Evolutionary conservation across 148 eudicot species (phyloP), one percentile per base, ranked within the genome.

Genomic region (Chenopodium berlandieri): DNA sequence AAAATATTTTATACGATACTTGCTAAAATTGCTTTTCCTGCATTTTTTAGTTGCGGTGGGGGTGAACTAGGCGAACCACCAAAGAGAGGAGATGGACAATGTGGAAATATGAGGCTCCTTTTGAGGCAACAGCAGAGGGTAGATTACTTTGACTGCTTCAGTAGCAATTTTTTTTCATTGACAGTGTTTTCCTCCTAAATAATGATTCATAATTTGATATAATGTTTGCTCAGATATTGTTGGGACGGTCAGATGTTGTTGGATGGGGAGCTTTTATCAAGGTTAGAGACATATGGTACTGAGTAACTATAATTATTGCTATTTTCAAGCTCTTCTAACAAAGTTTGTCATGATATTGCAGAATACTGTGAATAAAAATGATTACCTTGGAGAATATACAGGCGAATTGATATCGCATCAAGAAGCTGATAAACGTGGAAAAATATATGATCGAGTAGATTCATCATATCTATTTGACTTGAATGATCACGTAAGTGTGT

Each of bases 261-360:
- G 98, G 98, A 75, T 94, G 98, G 98, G 98, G 98, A 86, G 98
- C 95, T 79, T 94, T 94, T 82, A 86, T 91, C 84, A 94, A 93
- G 97, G 98, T 94, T 88, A 73, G 81, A 68, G 62, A 48, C 25
- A n/a, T 23, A 23, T 31, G 31, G 4, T 56, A 64, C 74, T 34
- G 23, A 67, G 78, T 63, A 46, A 46, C 16, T 63, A 27, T 79
- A 68, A 50, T 7, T 73, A 44, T 70, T 64, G 37, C 84, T 68
- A 56, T 83, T 25, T 40, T 44, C 25, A 60, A 75, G 46, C 66
- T 83, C 77, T 77, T 75, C 62, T 23, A 56, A 80, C 62, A 34
- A 73, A 73, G 47, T 78, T 67, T 63, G n/a, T 64, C 34, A 48
- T 85, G 66, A 84, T 62, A 52, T 81, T 86, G 75, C 91, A 92